Evolutionary conservation across 495 filamentous ascomycete genomes (phyloP).

Genomic region (Trichoderma virens): DNA sequence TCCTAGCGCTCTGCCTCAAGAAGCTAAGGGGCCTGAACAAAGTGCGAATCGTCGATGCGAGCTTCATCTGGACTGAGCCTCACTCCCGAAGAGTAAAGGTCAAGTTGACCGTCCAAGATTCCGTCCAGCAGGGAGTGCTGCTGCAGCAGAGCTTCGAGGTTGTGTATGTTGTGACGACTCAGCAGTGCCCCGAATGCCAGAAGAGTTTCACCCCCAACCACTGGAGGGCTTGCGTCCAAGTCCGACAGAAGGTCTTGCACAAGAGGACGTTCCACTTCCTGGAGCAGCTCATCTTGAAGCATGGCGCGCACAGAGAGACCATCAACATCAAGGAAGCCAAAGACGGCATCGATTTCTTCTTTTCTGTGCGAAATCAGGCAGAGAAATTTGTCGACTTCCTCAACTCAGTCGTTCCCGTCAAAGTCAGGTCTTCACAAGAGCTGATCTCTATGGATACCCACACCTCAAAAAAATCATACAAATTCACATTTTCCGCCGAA

Average conservation of each 20-base stretch:
- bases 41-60: slow-evolving; percentile 87
- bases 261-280: slow-evolving; percentile 96
- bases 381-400: slow-evolving; percentile 92
- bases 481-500: slow-evolving; percentile 81
- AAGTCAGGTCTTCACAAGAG: slow-evolving; percentile 79
- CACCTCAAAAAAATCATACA: slow-evolving; percentile 80
- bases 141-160: slow-evolving; percentile 94
- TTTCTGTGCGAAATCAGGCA: slow-evolving; percentile 77
- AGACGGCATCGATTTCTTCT: slow-evolving; percentile 95
- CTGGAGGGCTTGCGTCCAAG: slow-evolving; percentile 79
- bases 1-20: slow-evolving; percentile 81
- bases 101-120: slow-evolving; percentile 82
- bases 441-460: slow-evolving; percentile 92
- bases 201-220: slow-evolving; percentile 92
- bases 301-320: slow-evolving; percentile 83
- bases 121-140: slow-evolving; percentile 63
- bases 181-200: slow-evolving; percentile 85
- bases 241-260: slow-evolving; percentile 93
- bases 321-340: slow-evolving; percentile 95
- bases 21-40: slow-evolving; percentile 73
- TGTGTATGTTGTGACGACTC: slow-evolving; percentile 76
- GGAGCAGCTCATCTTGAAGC: slow-evolving; percentile 92
- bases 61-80: slow-evolving; percentile 97
- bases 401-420: slow-evolving; percentile 66
- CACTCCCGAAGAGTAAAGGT: slow-evolving; percentile 85